Conservation (phyloP, 306 rosid genomes). For the Cucurbita moschata region DNA sequence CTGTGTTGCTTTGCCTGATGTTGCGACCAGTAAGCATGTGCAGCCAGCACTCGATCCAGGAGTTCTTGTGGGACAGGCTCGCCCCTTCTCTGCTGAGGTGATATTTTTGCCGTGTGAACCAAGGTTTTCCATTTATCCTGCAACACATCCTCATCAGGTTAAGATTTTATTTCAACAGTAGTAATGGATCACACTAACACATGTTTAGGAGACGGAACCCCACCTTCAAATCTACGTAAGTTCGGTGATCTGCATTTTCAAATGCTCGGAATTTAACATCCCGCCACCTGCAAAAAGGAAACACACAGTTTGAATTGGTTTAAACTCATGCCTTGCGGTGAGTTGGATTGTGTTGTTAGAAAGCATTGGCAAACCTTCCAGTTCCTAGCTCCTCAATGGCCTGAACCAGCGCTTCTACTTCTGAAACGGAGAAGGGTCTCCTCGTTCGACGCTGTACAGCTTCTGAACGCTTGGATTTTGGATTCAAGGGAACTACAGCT, state of each 20-base stretch:
- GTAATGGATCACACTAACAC: background rate
- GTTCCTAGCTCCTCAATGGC: constrained; percentile 95
- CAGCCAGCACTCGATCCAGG: constrained; percentile 68
- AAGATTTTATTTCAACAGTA: background rate
- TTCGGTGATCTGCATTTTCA: constrained; percentile 88
- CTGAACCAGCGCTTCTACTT: constrained; percentile 84
- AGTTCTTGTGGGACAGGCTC: constrained; percentile 86
- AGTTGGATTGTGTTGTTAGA: background rate
- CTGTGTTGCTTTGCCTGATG: constrained; percentile 57
- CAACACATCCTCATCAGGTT: background rate
- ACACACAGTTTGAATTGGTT: constrained; percentile 10
- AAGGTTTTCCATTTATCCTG: constrained; percentile 97
- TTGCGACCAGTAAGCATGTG: constrained; percentile 75
- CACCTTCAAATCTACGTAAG: constrained; percentile 94
- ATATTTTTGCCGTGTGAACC: constrained; percentile 81
- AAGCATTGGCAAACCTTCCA: constrained; percentile 49
- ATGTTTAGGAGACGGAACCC: background rate
- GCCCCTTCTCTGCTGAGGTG: constrained; percentile 93
- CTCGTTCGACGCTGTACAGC: constrained; percentile 85
- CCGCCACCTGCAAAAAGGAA: constrained; percentile 62
- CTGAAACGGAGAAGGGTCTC: constrained; percentile 84
- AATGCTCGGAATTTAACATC: constrained; percentile 78
- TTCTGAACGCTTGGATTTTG: constrained; percentile 46
- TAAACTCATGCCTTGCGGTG: background rate
- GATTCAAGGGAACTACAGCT: constrained; percentile 49